Conservation (phyloP, 805 yeast species). For the Candida ficus region DNA sequence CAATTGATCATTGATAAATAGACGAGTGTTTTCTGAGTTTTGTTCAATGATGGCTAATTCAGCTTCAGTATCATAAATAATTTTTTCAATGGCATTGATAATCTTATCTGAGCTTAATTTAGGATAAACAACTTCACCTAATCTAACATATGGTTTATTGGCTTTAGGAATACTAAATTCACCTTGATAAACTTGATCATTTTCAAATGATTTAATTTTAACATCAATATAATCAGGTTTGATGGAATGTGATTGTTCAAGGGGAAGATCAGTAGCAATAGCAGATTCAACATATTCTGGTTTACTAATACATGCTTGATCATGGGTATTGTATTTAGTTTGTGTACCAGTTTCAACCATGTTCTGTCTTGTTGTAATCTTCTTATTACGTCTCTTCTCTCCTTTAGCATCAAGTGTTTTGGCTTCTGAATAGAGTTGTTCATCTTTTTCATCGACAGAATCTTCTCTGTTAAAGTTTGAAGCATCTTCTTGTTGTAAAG, state of each 20-base stretch:
- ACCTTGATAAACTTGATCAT: conserved; percentile 29
- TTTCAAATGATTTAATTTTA: conserved; percentile 24
- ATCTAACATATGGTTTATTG: conserved; percentile 15
- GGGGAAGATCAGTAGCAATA: conserved; percentile 4
- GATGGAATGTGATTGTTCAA: conserved; percentile 1
- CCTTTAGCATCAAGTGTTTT: conserved; percentile 1
- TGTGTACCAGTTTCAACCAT: background rate
- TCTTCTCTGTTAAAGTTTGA: background rate
- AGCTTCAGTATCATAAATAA: conserved; percentile 26
- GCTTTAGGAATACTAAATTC: conserved; percentile 16
- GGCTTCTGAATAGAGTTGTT: background rate
- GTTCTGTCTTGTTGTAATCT: background rate
- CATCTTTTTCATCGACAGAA: conserved; percentile 1
- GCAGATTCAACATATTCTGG: background rate
- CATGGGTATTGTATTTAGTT: background rate
- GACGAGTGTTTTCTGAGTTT: conserved; percentile 25
- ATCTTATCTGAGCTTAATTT: conserved; percentile 15
- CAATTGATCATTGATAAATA: conserved; percentile 31
- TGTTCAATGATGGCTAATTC: conserved; percentile 29
- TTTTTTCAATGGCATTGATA: conserved; percentile 14
- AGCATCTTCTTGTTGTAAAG: no score
- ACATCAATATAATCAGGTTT: conserved; percentile 5
- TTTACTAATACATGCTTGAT: conserved; percentile 4
- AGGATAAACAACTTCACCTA: conserved; percentile 21
- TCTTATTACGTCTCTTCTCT: background rate